Conservation (phyloP, 2,329 filamentous ascomycete species). For the Gyromitra esculenta region DNA sequence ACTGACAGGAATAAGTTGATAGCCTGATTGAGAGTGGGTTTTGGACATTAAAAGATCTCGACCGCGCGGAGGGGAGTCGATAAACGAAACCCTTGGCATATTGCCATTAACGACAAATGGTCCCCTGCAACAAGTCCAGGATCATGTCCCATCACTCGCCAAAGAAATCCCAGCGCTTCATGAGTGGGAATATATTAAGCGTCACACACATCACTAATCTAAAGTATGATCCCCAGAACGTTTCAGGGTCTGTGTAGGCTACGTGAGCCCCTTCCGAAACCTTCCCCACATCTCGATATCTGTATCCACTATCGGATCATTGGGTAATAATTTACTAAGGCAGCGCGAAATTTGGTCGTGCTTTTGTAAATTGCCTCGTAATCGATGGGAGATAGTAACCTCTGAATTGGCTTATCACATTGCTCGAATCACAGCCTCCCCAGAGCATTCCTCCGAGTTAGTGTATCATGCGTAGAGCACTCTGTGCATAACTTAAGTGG, state of each 20-base stretch:
- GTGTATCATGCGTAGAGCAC: not conserved
- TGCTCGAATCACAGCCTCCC: not conserved
- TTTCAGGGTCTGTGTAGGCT: not conserved
- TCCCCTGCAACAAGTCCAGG: not conserved
- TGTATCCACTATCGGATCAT: not conserved
- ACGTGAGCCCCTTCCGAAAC: not conserved
- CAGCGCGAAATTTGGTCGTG: not conserved
- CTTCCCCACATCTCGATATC: not conserved
- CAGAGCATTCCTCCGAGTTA: not conserved
- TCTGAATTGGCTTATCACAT: not conserved
- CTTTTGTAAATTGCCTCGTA: not conserved
- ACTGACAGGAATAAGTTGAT: not conserved
- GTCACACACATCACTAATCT: not conserved
- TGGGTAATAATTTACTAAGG: not conserved
- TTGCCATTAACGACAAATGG: not conserved
- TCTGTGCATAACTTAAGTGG: not conserved
- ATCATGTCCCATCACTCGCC: constrained; percentile 14
- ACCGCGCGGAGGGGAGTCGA: not conserved
- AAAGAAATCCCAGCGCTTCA: not conserved
- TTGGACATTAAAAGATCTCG: not conserved
- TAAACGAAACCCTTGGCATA: not conserved
- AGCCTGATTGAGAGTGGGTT: not conserved
- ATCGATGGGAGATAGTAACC: not conserved
- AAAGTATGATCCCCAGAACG: not conserved
- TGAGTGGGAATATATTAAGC: not conserved